These are phyloP conservation scores for Xylaria nigripes DNA, from an alignment of 495 filamentous ascomycete genomes.

Conservation along the genomic window DNA sequence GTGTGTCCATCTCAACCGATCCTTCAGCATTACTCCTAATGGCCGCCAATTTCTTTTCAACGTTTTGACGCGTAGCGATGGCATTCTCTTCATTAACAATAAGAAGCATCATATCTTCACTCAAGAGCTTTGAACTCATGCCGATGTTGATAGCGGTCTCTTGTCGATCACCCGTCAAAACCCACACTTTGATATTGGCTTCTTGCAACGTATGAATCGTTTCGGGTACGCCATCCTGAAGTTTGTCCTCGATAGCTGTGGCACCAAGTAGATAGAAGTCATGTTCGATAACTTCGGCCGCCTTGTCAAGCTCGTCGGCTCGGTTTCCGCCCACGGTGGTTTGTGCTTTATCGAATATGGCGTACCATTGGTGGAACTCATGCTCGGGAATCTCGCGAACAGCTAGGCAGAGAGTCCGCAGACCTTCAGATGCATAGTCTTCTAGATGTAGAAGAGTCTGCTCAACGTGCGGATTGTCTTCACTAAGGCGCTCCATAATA, in stretches of 20 bases:
- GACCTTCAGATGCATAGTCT: constrained; percentile 94
- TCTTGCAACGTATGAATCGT: constrained; percentile 97
- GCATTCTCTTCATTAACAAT: constrained; percentile 89
- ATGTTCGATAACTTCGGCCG: constrained; percentile 88
- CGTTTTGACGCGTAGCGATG: constrained; percentile 67
- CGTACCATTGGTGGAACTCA: constrained; percentile 82
- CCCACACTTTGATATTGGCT: constrained; percentile 98
- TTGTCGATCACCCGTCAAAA: constrained; percentile 94
- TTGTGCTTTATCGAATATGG: constrained; percentile 78
- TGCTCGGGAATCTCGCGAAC: constrained; percentile 90
- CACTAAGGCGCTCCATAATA: constrained; percentile 74
- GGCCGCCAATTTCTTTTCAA: constrained; percentile 87
- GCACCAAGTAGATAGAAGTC: constrained; percentile 87
- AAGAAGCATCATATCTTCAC: constrained; percentile 96
- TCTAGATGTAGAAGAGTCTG: constrained; percentile 85
- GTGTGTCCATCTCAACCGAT: constrained; percentile 69
- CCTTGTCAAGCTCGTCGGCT: constrained; percentile 93
- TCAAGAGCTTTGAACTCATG: constrained; percentile 98
- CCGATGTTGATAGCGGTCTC: constrained; percentile 99
- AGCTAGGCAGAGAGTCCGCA: constrained; percentile 89
- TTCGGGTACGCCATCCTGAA: constrained; percentile 97
- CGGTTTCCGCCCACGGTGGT: constrained; percentile 90
- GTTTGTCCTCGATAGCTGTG: constrained; percentile 92
- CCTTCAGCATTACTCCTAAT: constrained; percentile 67
- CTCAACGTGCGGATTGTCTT: constrained; percentile 77